Percentiles rank a stretch among this genome's conserved stretches.
Evolutionary conservation across 2,329 filamentous ascomycete species (phyloP).

Genomic region (Fusarium sp.): DNA sequence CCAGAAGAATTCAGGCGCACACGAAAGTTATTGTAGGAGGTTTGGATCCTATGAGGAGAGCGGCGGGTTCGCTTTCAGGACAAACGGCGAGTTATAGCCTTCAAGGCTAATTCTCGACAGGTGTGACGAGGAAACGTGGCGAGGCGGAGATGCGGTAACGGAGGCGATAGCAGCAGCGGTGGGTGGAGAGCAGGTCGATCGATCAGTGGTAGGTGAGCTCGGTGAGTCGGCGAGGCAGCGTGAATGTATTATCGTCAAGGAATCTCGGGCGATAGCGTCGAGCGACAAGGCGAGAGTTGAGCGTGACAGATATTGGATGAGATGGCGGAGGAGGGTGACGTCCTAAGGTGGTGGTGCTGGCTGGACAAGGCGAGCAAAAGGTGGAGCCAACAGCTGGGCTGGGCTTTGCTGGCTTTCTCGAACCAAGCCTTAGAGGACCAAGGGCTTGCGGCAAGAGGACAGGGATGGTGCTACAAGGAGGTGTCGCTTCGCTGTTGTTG

Average conservation of each 20-base stretch:
- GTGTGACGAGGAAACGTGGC: constrained; percentile 25
- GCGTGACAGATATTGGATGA: constrained; percentile 13
- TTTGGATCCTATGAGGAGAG: neutral
- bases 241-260: constrained; percentile 11
- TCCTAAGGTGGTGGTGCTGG: constrained; percentile 22
- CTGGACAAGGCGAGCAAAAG: constrained; percentile 24
- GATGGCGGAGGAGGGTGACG: constrained; percentile 32
- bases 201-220: constrained; percentile 7
- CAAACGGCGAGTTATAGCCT: neutral
- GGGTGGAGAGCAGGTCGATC: constrained; percentile 5
- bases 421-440: constrained; percentile 17
- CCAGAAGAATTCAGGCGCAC: neutral
- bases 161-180: constrained; percentile 2
- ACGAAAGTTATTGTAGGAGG: neutral
- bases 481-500: constrained; percentile 8
- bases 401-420: constrained; percentile 17
- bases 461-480: neutral
- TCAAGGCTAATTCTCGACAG: constrained; percentile 3
- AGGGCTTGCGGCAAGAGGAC: constrained; percentile 5
- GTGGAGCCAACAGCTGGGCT: constrained; percentile 32
- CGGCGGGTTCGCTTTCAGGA: neutral
- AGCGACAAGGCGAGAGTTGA: constrained; percentile 5
- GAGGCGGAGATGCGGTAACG: constrained; percentile 25
- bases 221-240: constrained; percentile 10
- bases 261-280: constrained; percentile 6